Evolutionary conservation across 1,284 basidiomycete species (phyloP).

Genomic region (Irpex rosettiformis): DNA sequence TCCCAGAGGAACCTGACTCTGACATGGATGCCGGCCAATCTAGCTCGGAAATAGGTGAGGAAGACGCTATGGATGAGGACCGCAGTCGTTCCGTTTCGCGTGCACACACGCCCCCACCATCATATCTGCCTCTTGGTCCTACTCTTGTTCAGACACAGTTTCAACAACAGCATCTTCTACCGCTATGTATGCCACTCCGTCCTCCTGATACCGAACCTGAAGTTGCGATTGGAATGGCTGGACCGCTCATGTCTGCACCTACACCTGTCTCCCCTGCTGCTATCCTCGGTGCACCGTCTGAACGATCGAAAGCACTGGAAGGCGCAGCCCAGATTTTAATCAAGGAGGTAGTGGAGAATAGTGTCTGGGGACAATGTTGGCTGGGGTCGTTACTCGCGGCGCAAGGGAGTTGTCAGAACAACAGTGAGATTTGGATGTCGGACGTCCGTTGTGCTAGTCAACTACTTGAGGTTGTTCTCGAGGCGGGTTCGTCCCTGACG

Average conservation of each 20-base stretch:
- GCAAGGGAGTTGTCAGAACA: conserved; percentile 16
- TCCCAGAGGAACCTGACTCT: conserved; percentile 32
- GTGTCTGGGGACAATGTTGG: conserved; percentile 67
- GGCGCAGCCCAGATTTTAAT: conserved; percentile 57
- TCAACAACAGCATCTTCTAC: conserved; percentile 54
- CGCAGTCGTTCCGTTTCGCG: conserved; percentile 39
- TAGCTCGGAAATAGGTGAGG: conserved; percentile 25
- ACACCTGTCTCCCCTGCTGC: conserved; percentile 78
- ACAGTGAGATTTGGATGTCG: conserved; percentile 47
- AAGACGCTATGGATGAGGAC: conserved; percentile 36
- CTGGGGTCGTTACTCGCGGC: conserved; percentile 36
- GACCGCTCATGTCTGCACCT: conserved; percentile 54
- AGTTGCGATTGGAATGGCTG: conserved; percentile 29
- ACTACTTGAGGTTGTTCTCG: not conserved
- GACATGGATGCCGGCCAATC: conserved; percentile 33
- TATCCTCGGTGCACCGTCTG: conserved; percentile 51
- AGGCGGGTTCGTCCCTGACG: not conserved
- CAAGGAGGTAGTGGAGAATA: conserved; percentile 65
- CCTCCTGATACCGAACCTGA: conserved; percentile 38
- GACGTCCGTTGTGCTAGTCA: not conserved
- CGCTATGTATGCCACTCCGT: conserved; percentile 52
- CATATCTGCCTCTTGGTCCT: conserved; percentile 66
- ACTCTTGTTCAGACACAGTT: conserved; percentile 63
- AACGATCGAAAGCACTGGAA: conserved; percentile 64
- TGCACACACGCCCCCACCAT: conserved; percentile 62